These are phyloP conservation scores for Henckelia pumila DNA, from an alignment of 257 asterid species.

Conservation along the genomic window DNA sequence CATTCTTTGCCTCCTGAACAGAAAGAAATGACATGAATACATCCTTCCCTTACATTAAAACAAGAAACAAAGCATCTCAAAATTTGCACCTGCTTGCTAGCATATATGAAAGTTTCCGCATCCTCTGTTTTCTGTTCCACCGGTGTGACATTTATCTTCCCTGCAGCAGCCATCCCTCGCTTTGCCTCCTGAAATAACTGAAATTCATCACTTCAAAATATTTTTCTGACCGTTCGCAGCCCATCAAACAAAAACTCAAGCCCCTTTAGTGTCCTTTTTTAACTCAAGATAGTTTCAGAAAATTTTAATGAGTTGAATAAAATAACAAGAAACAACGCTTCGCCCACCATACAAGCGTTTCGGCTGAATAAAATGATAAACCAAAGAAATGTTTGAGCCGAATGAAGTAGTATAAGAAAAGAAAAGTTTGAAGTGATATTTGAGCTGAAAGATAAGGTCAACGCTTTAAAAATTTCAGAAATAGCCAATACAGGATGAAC, in stretches of 20 bases:
- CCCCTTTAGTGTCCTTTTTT: conserved; percentile 6
- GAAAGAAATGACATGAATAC: conserved; percentile 15
- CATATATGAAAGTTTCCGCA: conserved; percentile 64
- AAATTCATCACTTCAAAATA: background rate
- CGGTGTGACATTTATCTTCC: conserved; percentile 44
- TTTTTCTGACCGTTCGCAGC: background rate
- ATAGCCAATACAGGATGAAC: conserved; percentile 11
- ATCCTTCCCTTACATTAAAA: conserved; percentile 14
- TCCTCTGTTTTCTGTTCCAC: conserved; percentile 66
- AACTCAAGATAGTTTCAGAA: conserved; percentile 1
- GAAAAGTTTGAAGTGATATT: background rate
- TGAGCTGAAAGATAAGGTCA: background rate
- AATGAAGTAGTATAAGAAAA: conserved; percentile 1
- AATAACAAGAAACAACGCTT: conserved; percentile 3
- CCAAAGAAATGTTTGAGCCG: background rate
- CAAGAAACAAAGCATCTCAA: conserved; percentile 27
- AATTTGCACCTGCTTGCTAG: conserved; percentile 77
- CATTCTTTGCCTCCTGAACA: conserved; percentile 90
- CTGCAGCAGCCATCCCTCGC: conserved; percentile 52
- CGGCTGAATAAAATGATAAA: conserved; percentile 3
- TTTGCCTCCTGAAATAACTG: conserved; percentile 52
- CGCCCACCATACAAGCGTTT: background rate
- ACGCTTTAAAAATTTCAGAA: background rate
- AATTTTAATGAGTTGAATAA: background rate
- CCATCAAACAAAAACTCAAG: background rate